phyloP scores from a whole-genome alignment of 306 rosid genomes.

The Lotus japonicus region DNA sequence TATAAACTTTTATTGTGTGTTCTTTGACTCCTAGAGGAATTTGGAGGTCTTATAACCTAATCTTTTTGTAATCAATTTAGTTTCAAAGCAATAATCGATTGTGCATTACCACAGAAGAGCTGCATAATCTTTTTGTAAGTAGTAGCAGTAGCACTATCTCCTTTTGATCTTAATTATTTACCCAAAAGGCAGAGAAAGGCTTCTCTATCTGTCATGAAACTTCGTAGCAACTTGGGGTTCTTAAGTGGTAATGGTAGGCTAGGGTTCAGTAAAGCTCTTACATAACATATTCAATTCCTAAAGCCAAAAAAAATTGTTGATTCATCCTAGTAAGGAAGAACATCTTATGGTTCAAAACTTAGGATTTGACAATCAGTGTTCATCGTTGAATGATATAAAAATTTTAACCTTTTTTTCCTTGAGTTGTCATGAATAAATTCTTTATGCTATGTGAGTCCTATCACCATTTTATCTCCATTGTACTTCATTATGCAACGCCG shows the following conservation, averaged over 20 bases:
- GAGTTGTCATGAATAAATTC: background rate
- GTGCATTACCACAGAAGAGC: background rate
- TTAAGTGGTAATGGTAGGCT: background rate
- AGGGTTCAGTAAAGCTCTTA: background rate
- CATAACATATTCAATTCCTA: background rate
- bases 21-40: background rate
- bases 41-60: slow-evolving; percentile 8
- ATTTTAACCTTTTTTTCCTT: background rate
- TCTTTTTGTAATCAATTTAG: slow-evolving; percentile 1
- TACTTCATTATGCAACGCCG: no score
- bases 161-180: background rate
- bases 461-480: background rate
- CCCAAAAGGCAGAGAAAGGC: background rate
- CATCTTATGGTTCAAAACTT: background rate
- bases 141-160: background rate
- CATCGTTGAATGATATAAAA: background rate
- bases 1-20: background rate
- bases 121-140: slow-evolving; percentile 5
- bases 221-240: background rate
- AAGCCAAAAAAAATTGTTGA: no score
- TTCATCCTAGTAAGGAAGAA: no score
- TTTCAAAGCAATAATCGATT: background rate
- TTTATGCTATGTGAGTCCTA: background rate
- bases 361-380: background rate
- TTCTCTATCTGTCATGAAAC: background rate